These are phyloP conservation scores for Myriosclerotinia scirpicola DNA, from an alignment of 2,329 filamentous ascomycete species.

Conservation along the genomic window DNA sequence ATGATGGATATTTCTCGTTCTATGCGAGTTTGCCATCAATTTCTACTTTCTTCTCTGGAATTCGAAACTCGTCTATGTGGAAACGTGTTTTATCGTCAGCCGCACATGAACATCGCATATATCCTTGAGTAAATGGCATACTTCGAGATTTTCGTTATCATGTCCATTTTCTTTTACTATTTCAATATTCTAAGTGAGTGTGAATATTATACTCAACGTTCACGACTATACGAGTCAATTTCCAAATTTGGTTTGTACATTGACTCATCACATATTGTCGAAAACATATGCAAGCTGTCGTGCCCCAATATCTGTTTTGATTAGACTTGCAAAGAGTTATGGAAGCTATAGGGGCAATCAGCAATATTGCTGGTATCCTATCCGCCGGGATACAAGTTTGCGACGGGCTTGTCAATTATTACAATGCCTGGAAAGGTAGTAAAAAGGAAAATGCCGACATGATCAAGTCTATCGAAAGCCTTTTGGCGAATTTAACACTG, in stretches of 20 bases:
- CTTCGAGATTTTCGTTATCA: background rate
- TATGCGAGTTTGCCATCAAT: background rate
- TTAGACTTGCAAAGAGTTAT: background rate
- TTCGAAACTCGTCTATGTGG: conserved; percentile 3
- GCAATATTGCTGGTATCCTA: conserved; percentile 21
- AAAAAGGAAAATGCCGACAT: conserved; percentile 21
- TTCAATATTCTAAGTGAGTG: background rate
- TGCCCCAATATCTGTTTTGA: background rate
- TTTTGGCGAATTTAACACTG: background rate
- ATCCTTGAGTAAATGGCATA: background rate
- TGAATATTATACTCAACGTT: background rate
- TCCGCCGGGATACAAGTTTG: conserved; percentile 20
- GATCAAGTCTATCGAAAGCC: conserved; percentile 14
- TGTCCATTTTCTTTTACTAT: background rate
- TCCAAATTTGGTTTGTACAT: background rate
- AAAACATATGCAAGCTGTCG: background rate
- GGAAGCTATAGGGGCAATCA: conserved; percentile 20
- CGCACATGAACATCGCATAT: conserved; percentile 1
- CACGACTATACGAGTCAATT: background rate
- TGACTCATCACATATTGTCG: background rate
- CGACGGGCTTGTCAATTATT: conserved; percentile 20
- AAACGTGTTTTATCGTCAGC: background rate
- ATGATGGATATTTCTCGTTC: background rate
- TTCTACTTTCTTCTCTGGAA: conserved; percentile 5
- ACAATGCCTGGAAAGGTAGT: conserved; percentile 18